Conservation (phyloP, 164 flowering plant genomes). For the Malania oleifera region DNA sequence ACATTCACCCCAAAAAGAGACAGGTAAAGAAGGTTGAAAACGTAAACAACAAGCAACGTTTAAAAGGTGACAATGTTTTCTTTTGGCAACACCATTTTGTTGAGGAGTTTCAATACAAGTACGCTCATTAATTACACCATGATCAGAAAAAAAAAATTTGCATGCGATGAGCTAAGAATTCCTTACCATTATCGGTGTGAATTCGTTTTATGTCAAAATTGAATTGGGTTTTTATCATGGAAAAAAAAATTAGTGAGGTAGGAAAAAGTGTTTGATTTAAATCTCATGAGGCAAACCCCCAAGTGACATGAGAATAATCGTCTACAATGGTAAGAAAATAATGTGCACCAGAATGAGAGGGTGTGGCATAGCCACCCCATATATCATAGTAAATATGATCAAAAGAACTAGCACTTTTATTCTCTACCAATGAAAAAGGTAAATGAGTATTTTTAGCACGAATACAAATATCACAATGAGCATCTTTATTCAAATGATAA, state of each 20-base stretch:
- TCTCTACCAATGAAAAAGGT: neutral
- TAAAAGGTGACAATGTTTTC: neutral
- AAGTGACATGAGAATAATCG: neutral
- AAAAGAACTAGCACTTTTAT: neutral
- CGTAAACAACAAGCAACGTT: neutral
- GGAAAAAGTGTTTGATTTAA: neutral
- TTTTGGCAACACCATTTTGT: neutral
- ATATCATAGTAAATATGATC: neutral
- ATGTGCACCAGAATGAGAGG: neutral
- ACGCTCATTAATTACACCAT: too few species aligned
- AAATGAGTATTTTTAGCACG: neutral
- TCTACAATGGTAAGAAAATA: neutral
- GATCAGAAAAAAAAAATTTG: too few species aligned
- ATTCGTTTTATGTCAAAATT: too few species aligned
- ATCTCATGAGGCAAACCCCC: neutral
- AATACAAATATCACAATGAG: too few species aligned
- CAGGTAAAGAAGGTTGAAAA: neutral
- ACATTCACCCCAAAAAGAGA: too few species aligned
- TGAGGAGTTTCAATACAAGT: neutral
- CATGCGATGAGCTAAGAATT: too few species aligned
- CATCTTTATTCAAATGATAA: neutral
- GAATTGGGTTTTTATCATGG: neutral
- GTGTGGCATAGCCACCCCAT: neutral
- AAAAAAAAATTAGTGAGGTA: neutral
- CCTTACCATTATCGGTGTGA: too few species aligned